These are phyloP conservation scores for Ophiostoma ulmi DNA, from an alignment of 2,329 filamentous ascomycete genomes.

Conservation along the genomic window DNA sequence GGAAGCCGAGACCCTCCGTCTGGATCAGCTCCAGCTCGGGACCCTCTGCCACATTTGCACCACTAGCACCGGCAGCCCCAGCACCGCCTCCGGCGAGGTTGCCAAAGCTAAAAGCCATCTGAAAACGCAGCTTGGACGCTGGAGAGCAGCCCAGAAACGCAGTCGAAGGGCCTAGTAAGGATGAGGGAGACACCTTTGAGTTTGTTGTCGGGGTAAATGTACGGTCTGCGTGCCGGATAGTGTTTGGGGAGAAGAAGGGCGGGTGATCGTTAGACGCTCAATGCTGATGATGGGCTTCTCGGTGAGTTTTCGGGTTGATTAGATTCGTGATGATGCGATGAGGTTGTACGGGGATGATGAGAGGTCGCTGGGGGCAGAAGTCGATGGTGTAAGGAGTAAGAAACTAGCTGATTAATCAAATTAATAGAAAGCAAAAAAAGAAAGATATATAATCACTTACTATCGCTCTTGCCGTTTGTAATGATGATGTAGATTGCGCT, in stretches of 20 bases:
- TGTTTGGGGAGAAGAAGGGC: not conserved
- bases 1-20: conserved; percentile 83
- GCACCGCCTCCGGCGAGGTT: conserved; percentile 43
- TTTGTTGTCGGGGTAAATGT: not conserved
- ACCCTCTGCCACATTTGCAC: conserved; percentile 43
- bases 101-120: conserved; percentile 62
- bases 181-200: conserved; percentile 17
- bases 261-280: no score
- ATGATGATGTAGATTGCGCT: not conserved
- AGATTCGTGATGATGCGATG: not conserved
- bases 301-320: not conserved
- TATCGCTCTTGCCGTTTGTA: conserved; percentile 3
- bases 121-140: conserved; percentile 18
- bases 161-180: conserved; percentile 17
- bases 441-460: not conserved
- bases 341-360: not conserved
- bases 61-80: conserved; percentile 29
- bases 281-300: not conserved
- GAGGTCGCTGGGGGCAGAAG: not conserved
- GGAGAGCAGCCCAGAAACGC: conserved; percentile 21
- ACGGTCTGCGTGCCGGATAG: not conserved
- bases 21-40: conserved; percentile 70
- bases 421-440: not conserved
- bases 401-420: not conserved
- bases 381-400: not conserved